Base-by-base conservation (phyloP, 1,284 basidiomycete species). In the Irpex rosettiformis region DNA sequence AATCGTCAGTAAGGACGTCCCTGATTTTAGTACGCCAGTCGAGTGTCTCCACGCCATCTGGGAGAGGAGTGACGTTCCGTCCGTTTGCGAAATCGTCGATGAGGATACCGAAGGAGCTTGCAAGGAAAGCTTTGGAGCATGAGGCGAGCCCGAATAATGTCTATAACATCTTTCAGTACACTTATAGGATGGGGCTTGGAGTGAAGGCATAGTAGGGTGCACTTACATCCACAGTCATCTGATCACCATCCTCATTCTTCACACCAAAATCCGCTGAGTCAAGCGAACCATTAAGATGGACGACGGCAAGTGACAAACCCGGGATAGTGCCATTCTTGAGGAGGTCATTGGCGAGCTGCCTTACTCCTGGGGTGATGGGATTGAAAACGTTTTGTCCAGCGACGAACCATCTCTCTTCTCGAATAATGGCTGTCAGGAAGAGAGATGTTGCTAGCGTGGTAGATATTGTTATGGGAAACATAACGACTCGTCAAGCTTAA, bases 71-170 rank as follows among this genome's bases (percentile, higher is more conserved):
- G 2, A 61, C 52, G 56, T 76, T 73, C 16, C 61, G 59, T 4
- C 67, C 67, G 24, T 66, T 43, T 1, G 63, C 66, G 43, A 63
- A 70, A 42, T 72, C 69, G 28, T 72, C 65, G 8, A 78, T 69
- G n/a, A 77, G 64, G 10, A 78, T 65, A 0, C 76, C 78, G 3
- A 79, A 42, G 0, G 76, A 66, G 1, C 73, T 62, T 0, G 71
- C 67, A 0, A 75, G 70, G 64, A 80, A 79, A 0, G 78, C 72
- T 60, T 80, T 81, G 1, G 77, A 77, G 63, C 75, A 78, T 13
- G 78, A 79, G 1, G 70, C 79, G 43, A 81, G 72, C 2, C 63
- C 66, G 61, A 79, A 78, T 24, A 75, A 62, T 0, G 76, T 72
- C 78, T 79, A 57, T 24, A 53, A 13, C n/a, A 37, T 24, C 2